phyloP scores from a whole-genome alignment of 176 grass and related monocot genomes.

The bread wheat (Triticum aestivum) region DNA sequence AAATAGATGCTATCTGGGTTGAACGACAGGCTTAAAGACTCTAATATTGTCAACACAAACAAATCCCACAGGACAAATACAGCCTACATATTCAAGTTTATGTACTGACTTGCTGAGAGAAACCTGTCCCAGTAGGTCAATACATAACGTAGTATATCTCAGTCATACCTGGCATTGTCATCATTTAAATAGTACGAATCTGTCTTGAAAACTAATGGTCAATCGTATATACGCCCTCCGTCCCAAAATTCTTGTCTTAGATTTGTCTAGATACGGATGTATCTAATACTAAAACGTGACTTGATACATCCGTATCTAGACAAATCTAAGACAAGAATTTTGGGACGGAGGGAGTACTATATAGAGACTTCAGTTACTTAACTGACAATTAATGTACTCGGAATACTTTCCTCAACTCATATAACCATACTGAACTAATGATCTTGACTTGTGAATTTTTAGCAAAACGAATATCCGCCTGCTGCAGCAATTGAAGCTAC shows the following conservation, averaged over 20 bases:
- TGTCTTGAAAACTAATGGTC: neutral
- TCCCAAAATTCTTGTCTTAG: too few species aligned
- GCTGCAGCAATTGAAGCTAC: neutral
- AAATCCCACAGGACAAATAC: neutral
- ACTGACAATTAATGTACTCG: neutral
- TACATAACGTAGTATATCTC: neutral
- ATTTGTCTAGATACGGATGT: too few species aligned
- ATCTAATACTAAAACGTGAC: too few species aligned
- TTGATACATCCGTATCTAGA: too few species aligned
- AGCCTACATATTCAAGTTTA: neutral
- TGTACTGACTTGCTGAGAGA: neutral
- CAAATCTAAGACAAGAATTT: too few species aligned
- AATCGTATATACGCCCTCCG: neutral
- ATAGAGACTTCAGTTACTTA: neutral
- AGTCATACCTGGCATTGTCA: neutral
- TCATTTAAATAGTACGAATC: neutral
- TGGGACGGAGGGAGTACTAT: neutral
- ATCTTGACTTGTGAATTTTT: neutral
- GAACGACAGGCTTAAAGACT: neutral
- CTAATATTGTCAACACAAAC: neutral
- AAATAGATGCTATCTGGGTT: constrained; percentile 8
- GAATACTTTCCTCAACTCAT: neutral
- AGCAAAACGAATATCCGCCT: neutral
- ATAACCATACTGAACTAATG: neutral
- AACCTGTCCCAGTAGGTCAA: neutral